Conservation (phyloP, 768 basidiomycete genomes). For the Boletus fagicola region DNA sequence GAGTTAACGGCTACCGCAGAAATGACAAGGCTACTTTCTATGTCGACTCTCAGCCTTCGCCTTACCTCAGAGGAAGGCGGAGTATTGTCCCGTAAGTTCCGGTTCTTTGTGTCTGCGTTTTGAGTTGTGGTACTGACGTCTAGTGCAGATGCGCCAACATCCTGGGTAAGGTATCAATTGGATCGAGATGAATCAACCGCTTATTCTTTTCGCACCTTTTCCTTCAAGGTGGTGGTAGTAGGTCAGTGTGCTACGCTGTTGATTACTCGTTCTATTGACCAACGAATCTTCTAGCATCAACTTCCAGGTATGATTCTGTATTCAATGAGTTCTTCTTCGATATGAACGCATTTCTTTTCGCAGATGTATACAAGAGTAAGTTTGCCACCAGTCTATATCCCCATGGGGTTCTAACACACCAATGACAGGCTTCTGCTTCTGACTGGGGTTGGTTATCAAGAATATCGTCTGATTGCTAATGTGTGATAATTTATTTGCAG, state of each 20-base stretch:
- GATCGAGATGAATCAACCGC: background rate
- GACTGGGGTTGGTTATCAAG: constrained; percentile 55
- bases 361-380: constrained; percentile 64
- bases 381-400: background rate
- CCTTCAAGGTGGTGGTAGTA: constrained; percentile 50
- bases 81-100: constrained; percentile 63
- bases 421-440: constrained; percentile 58
- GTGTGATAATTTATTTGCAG: constrained; percentile 30
- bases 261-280: background rate
- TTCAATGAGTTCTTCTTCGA: background rate
- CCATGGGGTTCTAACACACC: background rate
- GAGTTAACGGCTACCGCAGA: constrained; percentile 32
- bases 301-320: constrained; percentile 44
- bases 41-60: constrained; percentile 55
- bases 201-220: background rate
- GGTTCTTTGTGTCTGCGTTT: background rate
- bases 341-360: background rate
- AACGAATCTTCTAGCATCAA: constrained; percentile 51
- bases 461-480: background rate
- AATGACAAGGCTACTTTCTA: constrained; percentile 78
- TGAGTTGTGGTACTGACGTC: background rate
- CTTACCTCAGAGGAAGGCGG: constrained; percentile 57
- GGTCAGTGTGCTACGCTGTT: constrained; percentile 33
- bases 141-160: constrained; percentile 60
- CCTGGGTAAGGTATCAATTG: constrained; percentile 37